Conservation (phyloP, 495 filamentous ascomycete genomes). For the Chaetomidium leptoderma region DNA sequence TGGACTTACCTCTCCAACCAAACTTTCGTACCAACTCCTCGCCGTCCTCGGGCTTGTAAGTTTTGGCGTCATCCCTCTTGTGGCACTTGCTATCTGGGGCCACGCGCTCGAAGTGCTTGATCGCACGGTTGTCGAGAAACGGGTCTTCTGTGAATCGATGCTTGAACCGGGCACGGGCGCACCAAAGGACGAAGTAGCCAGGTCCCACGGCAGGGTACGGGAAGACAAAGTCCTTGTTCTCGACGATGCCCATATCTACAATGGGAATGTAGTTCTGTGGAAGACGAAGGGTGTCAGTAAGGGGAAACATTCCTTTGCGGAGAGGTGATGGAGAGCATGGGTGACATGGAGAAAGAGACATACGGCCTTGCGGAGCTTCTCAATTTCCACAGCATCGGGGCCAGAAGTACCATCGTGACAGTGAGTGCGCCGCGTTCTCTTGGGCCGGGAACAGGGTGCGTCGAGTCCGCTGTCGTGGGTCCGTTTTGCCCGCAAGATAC, state of each 20-base stretch:
- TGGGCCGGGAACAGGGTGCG: not conserved
- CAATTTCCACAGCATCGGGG: too few relatives aligned
- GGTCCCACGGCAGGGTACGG: not conserved
- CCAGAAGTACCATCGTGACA: too few relatives aligned
- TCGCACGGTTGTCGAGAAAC: not conserved
- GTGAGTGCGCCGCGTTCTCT: not conserved
- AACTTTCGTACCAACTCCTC: conserved; percentile 4
- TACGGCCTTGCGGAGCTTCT: not conserved
- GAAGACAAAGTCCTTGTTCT: conserved; percentile 10
- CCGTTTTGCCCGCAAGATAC: not conserved
- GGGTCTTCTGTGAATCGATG: not conserved
- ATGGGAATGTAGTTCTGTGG: too few relatives aligned
- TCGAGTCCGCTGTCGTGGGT: not conserved
- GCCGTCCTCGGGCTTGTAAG: not conserved
- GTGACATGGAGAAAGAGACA: not conserved
- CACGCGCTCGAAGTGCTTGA: not conserved
- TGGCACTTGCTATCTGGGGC: conserved; percentile 1
- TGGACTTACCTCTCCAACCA: conserved; percentile 13
- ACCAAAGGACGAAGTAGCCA: conserved; percentile 4
- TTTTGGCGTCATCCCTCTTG: not conserved
- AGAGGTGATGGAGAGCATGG: not conserved
- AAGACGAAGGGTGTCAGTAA: too few relatives aligned
- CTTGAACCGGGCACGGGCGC: not conserved
- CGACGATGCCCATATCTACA: not conserved
- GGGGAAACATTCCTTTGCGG: not conserved